Conservation (phyloP, 1,284 basidiomycete species). For the Austroboletus novae-zelandiae region DNA sequence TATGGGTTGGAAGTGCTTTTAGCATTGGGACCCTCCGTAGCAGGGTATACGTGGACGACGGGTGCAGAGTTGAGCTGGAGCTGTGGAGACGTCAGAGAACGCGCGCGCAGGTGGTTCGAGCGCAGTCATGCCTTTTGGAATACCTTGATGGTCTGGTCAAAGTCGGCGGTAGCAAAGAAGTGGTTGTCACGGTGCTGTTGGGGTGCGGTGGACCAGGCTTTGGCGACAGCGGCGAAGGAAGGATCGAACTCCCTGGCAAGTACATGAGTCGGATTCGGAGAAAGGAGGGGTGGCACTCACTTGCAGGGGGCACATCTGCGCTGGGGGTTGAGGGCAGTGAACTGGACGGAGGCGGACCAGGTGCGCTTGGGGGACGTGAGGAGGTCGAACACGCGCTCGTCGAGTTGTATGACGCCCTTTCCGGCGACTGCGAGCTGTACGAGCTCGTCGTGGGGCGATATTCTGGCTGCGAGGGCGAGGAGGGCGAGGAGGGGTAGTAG, state of each 20-base stretch:
- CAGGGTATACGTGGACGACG: slow-evolving; percentile 74
- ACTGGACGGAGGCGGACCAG: slow-evolving; percentile 80
- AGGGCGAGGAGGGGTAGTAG: slow-evolving; percentile 43
- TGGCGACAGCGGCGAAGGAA: slow-evolving; percentile 74
- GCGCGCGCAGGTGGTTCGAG: neutral
- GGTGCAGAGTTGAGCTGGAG: slow-evolving; percentile 80
- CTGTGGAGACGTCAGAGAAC: slow-evolving; percentile 25
- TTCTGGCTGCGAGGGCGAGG: slow-evolving; percentile 41
- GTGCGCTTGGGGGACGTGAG: slow-evolving; percentile 71
- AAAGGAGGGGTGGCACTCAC: slow-evolving; percentile 38
- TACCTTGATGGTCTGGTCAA: slow-evolving; percentile 68
- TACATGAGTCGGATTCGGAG: neutral
- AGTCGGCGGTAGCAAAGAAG: slow-evolving; percentile 92
- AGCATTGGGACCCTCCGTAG: slow-evolving; percentile 67
- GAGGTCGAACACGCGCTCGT: slow-evolving; percentile 72
- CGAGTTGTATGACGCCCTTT: slow-evolving; percentile 79
- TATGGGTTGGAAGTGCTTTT: slow-evolving; percentile 53
- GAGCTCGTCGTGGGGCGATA: slow-evolving; percentile 50
- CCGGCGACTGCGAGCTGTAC: slow-evolving; percentile 62
- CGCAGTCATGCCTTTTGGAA: slow-evolving; percentile 71
- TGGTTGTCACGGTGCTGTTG: slow-evolving; percentile 67
- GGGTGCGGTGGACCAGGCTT: slow-evolving; percentile 70
- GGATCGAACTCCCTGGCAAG: slow-evolving; percentile 77
- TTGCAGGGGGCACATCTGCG: slow-evolving; percentile 82
- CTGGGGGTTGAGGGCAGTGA: slow-evolving; percentile 80